A percentile compares a stretch with the other conserved stretches of the same genome.
Conservation (phyloP, 2,329 filamentous ascomycete species). For the Colletotrichum eleusines region DNA sequence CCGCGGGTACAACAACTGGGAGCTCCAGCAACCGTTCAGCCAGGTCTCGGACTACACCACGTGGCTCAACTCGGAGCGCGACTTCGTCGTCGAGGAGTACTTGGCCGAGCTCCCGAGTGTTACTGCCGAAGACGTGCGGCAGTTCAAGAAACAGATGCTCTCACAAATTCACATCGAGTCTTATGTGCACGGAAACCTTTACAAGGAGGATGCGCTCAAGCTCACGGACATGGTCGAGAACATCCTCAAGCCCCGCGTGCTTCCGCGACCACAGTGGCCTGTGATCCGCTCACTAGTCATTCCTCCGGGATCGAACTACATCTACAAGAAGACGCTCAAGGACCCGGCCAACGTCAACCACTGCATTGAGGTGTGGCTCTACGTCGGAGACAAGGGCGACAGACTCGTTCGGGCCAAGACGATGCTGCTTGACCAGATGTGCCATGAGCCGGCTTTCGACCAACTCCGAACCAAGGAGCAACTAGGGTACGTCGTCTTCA, state of each 20-base stretch:
- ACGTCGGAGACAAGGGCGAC: constrained; percentile 77
- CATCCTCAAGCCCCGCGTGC: constrained; percentile 77
- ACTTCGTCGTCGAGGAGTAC: constrained; percentile 84
- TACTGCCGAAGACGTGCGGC: constrained; percentile 78
- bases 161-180: constrained; percentile 89
- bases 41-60: constrained; percentile 87
- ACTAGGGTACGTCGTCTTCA: constrained; percentile 96
- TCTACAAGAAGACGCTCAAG: constrained; percentile 83
- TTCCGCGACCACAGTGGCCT: constrained; percentile 85
- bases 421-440: constrained; percentile 87
- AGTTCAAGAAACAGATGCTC: constrained; percentile 84
- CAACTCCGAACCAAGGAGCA: constrained; percentile 97
- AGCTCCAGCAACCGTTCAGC: constrained; percentile 88
- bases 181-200: constrained; percentile 90
- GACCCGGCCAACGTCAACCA: constrained; percentile 93
- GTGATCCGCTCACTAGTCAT: constrained; percentile 82
- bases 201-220: constrained; percentile 91
- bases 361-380: constrained; percentile 83
- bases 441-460: constrained; percentile 93
- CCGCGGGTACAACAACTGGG: constrained; percentile 85
- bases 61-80: constrained; percentile 82
- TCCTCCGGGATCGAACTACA: constrained; percentile 83
- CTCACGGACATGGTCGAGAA: constrained; percentile 86
- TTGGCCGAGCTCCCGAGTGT: constrained; percentile 81
- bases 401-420: constrained; percentile 79